phyloP scores from a whole-genome alignment of 2,329 filamentous ascomycete genomes.

The Botrytis elliptica region DNA sequence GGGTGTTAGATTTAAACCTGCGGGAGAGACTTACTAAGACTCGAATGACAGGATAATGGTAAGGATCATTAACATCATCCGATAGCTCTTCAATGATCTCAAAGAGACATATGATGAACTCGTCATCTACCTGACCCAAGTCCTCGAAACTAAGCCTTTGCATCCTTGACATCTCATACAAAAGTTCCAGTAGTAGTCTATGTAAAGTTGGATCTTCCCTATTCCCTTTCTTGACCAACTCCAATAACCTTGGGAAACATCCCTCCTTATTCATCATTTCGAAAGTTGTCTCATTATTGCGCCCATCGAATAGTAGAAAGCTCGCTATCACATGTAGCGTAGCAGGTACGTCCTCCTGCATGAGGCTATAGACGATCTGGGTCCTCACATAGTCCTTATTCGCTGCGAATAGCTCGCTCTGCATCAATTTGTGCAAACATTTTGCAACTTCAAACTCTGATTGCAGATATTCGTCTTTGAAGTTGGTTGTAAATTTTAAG shows the following conservation, averaged over 20 bases:
- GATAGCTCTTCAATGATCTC: conserved; percentile 84
- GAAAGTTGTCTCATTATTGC: conserved; percentile 73
- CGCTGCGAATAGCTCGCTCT: conserved; percentile 69
- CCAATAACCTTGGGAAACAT: conserved; percentile 78
- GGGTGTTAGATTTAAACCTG: neutral
- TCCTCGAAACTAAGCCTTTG: conserved; percentile 77
- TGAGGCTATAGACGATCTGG: conserved; percentile 87
- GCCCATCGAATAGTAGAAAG: conserved; percentile 84
- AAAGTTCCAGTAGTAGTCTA: conserved; percentile 76
- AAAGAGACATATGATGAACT: conserved; percentile 81
- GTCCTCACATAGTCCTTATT: conserved; percentile 85
- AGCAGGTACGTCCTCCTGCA: conserved; percentile 82
- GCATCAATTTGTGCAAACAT: conserved; percentile 76
- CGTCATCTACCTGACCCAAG: conserved; percentile 72
- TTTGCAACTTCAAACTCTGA: conserved; percentile 76
- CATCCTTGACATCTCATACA: conserved; percentile 96
- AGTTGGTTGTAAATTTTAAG: conserved; percentile 72
- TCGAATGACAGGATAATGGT: conserved; percentile 92
- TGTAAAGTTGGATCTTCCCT: conserved; percentile 71
- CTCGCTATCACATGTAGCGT: conserved; percentile 80
- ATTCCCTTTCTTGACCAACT: conserved; percentile 67
- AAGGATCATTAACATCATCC: conserved; percentile 85
- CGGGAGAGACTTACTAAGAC: conserved; percentile 66
- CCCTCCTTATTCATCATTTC: conserved; percentile 84
- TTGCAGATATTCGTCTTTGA: conserved; percentile 72